Evolutionary conservation across 768 basidiomycete species (phyloP).

Genomic region (Trametes cubensis): DNA sequence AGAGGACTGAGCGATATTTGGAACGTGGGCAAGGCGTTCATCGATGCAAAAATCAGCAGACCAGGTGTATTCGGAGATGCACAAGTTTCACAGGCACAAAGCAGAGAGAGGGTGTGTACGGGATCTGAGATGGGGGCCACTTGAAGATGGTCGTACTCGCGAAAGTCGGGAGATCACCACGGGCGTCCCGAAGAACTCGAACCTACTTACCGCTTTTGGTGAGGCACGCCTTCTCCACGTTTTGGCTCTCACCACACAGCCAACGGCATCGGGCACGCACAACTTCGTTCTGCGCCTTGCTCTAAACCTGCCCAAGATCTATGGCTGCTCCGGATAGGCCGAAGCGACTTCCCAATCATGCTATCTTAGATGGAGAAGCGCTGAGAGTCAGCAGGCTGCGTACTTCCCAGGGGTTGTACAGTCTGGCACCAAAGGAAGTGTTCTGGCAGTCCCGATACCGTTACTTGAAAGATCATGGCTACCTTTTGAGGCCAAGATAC

Average conservation of each 20-base stretch:
- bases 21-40: not conserved
- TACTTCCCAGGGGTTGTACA: conserved; percentile 14
- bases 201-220: not conserved
- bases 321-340: not conserved
- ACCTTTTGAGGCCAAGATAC: conserved; percentile 24
- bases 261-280: conserved; percentile 8
- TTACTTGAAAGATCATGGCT: conserved; percentile 20
- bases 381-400: not conserved
- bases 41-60: not conserved
- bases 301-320: not conserved
- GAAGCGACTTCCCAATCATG: conserved; percentile 22
- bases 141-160: too few relatives aligned
- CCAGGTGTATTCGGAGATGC: not conserved
- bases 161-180: not conserved
- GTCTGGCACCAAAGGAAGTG: conserved; percentile 1
- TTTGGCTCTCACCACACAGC: not conserved
- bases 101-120: too few relatives aligned
- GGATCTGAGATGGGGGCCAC: too few relatives aligned
- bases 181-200: not conserved
- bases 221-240: not conserved
- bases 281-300: not conserved
- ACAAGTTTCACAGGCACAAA: not conserved
- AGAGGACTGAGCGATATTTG: too few relatives aligned
- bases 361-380: conserved; percentile 3
- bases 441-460: conserved; percentile 23